Evolutionary conservation across 1,284 basidiomycete species (phyloP).

Genomic region (Cutaneotrichosporon curvatum): DNA sequence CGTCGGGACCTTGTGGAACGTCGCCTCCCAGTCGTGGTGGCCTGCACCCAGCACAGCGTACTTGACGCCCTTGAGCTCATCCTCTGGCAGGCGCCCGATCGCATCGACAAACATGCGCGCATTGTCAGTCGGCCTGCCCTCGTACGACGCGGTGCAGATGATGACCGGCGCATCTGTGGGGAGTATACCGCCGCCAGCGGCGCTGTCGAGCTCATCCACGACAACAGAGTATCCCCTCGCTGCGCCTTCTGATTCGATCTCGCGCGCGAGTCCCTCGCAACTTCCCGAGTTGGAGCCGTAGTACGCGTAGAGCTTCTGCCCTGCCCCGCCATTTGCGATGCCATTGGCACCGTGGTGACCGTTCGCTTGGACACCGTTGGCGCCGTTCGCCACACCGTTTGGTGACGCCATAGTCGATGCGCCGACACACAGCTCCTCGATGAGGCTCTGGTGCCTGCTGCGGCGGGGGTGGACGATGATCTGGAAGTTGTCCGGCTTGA

Average conservation of each 20-base stretch:
- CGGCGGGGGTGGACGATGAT: constrained; percentile 47
- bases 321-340: not conserved
- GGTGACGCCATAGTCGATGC: too few relatives aligned
- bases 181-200: constrained; percentile 39
- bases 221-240: constrained; percentile 48
- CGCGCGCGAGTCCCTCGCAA: constrained; percentile 52
- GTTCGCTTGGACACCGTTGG: too few relatives aligned
- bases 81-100: constrained; percentile 27
- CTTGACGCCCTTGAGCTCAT: constrained; percentile 41
- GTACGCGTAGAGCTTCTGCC: constrained; percentile 11
- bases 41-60: constrained; percentile 55
- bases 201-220: constrained; percentile 50
- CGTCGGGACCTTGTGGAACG: constrained; percentile 53
- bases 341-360: too few relatives aligned
- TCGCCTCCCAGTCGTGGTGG: constrained; percentile 53
- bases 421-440: constrained; percentile 13
- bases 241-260: constrained; percentile 48
- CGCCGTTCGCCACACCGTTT: not conserved
- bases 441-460: constrained; percentile 16
- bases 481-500: constrained; percentile 50
- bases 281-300: constrained; percentile 50
- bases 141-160: constrained; percentile 53
- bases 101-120: constrained; percentile 16
- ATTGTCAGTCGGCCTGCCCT: constrained; percentile 45
- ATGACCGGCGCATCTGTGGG: constrained; percentile 52